Percentiles rank a stretch among this genome's conserved stretches.
These are phyloP conservation scores for Blastobotrys ciferrii DNA, from an alignment of 1,139 yeast genomes.

Conservation along the genomic window DNA sequence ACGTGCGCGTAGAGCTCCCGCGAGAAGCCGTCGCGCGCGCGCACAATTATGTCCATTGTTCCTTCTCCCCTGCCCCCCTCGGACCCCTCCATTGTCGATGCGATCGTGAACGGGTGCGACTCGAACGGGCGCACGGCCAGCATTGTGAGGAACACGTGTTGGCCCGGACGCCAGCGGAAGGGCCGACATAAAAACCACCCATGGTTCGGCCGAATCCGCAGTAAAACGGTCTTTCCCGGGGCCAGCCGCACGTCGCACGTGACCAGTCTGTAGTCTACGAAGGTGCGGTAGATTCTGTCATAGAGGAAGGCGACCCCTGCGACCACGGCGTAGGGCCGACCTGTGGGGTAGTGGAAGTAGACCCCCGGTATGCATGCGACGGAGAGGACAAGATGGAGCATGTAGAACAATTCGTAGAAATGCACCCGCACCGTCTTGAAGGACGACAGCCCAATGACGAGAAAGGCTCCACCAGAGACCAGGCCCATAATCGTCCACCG, in stretches of 20 bases:
- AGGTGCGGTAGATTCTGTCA: constrained; percentile 24
- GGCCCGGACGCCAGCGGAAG: constrained; percentile 27
- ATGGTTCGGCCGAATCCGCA: constrained; percentile 23
- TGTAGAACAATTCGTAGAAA: constrained; percentile 29
- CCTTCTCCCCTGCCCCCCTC: constrained; percentile 18
- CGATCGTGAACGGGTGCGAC: constrained; percentile 10
- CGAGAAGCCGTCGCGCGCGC: constrained; percentile 32
- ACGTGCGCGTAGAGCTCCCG: constrained; percentile 19
- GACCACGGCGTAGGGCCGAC: constrained; percentile 26
- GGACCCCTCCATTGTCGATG: background rate
- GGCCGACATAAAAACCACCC: constrained; percentile 25
- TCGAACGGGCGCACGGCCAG: constrained; percentile 23
- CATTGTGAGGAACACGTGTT: constrained; percentile 28
- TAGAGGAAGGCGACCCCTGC: constrained; percentile 28
- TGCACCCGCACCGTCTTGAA: constrained; percentile 17
- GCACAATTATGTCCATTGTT: constrained; percentile 27
- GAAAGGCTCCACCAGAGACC: constrained; percentile 26
- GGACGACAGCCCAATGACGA: constrained; percentile 26
- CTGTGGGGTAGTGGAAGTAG: constrained; percentile 27
- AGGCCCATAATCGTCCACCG: constrained; percentile 39
- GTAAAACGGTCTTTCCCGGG: constrained; percentile 29
- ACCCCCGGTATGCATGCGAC: constrained; percentile 28
- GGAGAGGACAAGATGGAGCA: constrained; percentile 27
- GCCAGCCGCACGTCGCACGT: constrained; percentile 21
- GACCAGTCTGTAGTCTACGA: constrained; percentile 25